Evolutionary conservation across 164 flowering plant species (phyloP).

Genomic region (Pachysandra terminalis): DNA sequence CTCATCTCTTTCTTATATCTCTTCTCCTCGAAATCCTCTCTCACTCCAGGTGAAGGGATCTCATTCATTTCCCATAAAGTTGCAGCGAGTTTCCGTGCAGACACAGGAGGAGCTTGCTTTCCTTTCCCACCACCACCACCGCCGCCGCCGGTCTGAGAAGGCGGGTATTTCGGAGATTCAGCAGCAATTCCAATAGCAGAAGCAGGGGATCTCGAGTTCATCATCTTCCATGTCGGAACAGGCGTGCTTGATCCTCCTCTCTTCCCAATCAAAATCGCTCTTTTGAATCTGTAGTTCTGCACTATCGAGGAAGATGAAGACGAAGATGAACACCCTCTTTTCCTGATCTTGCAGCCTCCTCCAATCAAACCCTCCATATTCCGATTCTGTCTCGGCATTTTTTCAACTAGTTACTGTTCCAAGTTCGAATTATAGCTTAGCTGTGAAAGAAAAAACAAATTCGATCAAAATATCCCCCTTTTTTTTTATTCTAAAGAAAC

Average conservation of each 20-base stretch:
- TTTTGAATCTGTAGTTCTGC: constrained; percentile 65
- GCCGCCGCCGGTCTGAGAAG: constrained; percentile 15
- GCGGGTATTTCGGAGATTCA: constrained; percentile 39
- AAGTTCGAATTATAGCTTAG: neutral
- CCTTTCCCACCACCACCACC: constrained; percentile 20
- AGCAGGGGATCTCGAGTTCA: constrained; percentile 33
- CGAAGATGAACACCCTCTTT: constrained; percentile 73
- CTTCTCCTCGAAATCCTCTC: constrained; percentile 19
- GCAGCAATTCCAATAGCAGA: constrained; percentile 22
- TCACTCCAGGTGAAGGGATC: constrained; percentile 49
- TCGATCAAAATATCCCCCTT: too few species aligned
- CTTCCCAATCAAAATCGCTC: constrained; percentile 64
- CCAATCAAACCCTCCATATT: constrained; percentile 37
- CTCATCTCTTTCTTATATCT: too few species aligned
- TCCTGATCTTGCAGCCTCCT: constrained; percentile 60
- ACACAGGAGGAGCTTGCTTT: constrained; percentile 52
- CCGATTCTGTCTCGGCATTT: constrained; percentile 53
- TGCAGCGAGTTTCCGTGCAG: constrained; percentile 94
- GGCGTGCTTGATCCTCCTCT: constrained; percentile 75
- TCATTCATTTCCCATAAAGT: constrained; percentile 97
- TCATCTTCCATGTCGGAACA: constrained; percentile 46
- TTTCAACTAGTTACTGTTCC: neutral
- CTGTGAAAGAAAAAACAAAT: neutral
- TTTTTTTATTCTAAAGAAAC: neutral
- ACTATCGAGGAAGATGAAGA: constrained; percentile 69